These are phyloP conservation scores for Zasmidium cellare DNA, from an alignment of 2,329 filamentous ascomycete genomes.

Conservation along the genomic window DNA sequence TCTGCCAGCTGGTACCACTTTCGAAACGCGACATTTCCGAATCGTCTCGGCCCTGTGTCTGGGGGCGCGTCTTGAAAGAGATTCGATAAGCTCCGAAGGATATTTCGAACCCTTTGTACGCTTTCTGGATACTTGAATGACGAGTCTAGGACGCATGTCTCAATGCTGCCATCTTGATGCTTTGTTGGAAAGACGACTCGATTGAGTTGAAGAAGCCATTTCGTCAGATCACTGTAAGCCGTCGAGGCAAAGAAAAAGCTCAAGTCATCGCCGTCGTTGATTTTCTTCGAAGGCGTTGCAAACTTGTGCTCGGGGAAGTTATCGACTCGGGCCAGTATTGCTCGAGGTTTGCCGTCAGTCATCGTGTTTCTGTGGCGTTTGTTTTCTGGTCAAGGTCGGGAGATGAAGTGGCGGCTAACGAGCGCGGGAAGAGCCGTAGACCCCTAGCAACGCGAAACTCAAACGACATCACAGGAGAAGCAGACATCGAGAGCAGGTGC, in stretches of 20 bases:
- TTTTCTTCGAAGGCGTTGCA: conserved; percentile 70
- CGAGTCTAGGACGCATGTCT: conserved; percentile 36
- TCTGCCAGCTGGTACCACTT: conserved; percentile 75
- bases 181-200: conserved; percentile 76
- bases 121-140: conserved; percentile 50
- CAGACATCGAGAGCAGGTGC: no score
- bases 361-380: neutral
- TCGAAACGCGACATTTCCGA: conserved; percentile 89
- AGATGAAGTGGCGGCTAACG: neutral
- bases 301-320: conserved; percentile 50
- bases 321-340: conserved; percentile 8
- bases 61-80: conserved; percentile 80
- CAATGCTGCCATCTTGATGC: conserved; percentile 34
- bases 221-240: conserved; percentile 84
- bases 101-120: conserved; percentile 63
- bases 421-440: neutral
- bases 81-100: conserved; percentile 65
- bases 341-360: neutral
- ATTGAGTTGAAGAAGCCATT: conserved; percentile 88
- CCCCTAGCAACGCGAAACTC: neutral
- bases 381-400: neutral
- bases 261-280: conserved; percentile 83
- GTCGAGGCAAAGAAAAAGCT: conserved; percentile 73
- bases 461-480: neutral
- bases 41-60: conserved; percentile 80